Evolutionary conservation across 1,284 basidiomycete species (phyloP).

Genomic region (Pseudozyma tsukubaensis): DNA sequence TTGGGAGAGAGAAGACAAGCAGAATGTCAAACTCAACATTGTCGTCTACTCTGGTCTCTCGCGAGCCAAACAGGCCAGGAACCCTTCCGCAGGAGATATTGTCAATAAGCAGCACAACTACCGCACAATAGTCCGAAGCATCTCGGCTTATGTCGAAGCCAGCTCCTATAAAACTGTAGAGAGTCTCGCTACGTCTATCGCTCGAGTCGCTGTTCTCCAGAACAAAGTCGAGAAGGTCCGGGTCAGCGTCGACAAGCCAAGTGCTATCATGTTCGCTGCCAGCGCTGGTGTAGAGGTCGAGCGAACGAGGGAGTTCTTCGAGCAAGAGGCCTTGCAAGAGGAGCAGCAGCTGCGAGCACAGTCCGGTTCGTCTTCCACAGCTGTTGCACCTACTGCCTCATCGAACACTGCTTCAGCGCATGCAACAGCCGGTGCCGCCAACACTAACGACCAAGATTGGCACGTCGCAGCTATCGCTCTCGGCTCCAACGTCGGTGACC

Average conservation of each 20-base stretch:
- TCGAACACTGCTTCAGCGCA: background rate
- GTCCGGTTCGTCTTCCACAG: background rate
- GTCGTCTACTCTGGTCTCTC: constrained; percentile 67
- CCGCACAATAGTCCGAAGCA: constrained; percentile 45
- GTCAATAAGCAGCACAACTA: constrained; percentile 53
- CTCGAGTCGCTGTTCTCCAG: constrained; percentile 71
- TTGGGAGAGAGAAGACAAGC: constrained; percentile 78
- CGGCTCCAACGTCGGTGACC: constrained; percentile 90
- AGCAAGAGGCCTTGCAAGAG: constrained; percentile 42
- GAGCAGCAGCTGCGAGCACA: constrained; percentile 23
- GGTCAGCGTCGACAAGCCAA: constrained; percentile 80
- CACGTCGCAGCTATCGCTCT: constrained; percentile 78
- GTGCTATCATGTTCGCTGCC: constrained; percentile 79
- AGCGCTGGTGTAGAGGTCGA: constrained; percentile 76
- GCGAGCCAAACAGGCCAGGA: constrained; percentile 26
- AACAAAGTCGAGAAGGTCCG: constrained; percentile 56
- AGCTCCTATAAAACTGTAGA: constrained; percentile 80
- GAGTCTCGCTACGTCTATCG: constrained; percentile 77
- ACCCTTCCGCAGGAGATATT: constrained; percentile 40
- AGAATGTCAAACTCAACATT: constrained; percentile 77
- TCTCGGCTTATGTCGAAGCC: constrained; percentile 70
- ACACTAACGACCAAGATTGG: constrained; percentile 23
- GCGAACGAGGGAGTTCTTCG: constrained; percentile 71
- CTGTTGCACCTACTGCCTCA: background rate
- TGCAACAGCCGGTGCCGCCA: background rate